These are phyloP conservation scores for Aspergillus baeticus DNA, from an alignment of 495 filamentous ascomycete species.

Conservation along the genomic window DNA sequence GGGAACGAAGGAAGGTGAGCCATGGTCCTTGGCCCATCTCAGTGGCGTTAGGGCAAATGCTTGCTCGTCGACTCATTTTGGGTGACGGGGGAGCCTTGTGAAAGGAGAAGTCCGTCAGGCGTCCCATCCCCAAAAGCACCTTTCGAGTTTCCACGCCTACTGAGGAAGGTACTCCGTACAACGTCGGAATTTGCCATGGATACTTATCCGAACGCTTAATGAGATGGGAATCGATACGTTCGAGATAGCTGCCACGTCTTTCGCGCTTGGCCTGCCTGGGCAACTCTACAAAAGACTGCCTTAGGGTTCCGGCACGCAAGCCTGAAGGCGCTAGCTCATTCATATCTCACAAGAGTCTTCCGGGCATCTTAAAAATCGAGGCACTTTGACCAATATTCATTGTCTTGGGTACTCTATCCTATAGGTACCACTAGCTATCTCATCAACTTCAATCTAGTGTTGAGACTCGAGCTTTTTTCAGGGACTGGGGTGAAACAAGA, in stretches of 20 bases:
- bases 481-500: background rate
- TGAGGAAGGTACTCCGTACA: background rate
- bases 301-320: constrained; percentile 2
- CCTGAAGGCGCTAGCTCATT: background rate
- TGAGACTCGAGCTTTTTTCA: background rate
- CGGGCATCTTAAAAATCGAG: too few relatives aligned
- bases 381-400: too few relatives aligned
- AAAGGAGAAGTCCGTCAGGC: background rate
- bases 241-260: too few relatives aligned
- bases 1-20: background rate
- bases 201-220: too few relatives aligned
- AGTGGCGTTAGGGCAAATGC: background rate
- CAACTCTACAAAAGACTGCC: background rate
- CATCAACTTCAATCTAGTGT: background rate
- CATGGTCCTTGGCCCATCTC: constrained; percentile 3
- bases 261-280: too few relatives aligned
- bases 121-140: background rate
- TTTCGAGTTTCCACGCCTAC: background rate
- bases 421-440: too few relatives aligned
- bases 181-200: too few relatives aligned
- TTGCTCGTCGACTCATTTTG: too few relatives aligned
- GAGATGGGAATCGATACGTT: too few relatives aligned
- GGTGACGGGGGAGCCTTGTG: too few relatives aligned
- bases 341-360: too few relatives aligned
- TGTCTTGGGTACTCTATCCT: too few relatives aligned